Conservation (phyloP, 78 protist genomes). For the Dictyostelium purpureum region DNA sequence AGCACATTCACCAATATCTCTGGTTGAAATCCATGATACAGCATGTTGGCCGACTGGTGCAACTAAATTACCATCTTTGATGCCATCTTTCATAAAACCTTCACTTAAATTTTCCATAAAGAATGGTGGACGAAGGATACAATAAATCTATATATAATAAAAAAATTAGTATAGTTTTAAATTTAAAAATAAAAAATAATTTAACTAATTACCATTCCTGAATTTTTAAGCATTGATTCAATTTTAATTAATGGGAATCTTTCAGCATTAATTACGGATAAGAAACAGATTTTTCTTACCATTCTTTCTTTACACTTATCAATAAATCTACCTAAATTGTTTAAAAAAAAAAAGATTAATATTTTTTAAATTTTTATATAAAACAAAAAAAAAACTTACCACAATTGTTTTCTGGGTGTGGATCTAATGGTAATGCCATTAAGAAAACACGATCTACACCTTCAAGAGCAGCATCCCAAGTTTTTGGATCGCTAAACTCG, state of each 20-base stretch:
- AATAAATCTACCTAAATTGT: neutral
- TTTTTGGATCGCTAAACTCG: neutral
- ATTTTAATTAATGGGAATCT: neutral
- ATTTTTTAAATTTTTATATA: too few relatives aligned
- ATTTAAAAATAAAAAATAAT: neutral
- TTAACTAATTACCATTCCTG: too few relatives aligned
- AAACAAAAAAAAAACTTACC: too few relatives aligned
- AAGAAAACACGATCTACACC: neutral
- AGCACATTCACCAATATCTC: conserved; percentile 24
- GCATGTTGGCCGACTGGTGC: conserved; percentile 18
- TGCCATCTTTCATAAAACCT: conserved; percentile 13
- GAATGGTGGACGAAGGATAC: conserved; percentile 11
- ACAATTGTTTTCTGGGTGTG: neutral
- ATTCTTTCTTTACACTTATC: neutral
- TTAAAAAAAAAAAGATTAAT: too few relatives aligned
- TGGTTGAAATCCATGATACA: neutral
- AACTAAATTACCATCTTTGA: neutral
- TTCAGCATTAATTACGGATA: conserved; percentile 8
- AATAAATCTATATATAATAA: too few relatives aligned
- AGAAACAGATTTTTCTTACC: conserved; percentile 3
- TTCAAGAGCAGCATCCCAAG: conserved; percentile 9
- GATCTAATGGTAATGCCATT: conserved; percentile 22
- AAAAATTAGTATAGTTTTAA: too few relatives aligned
- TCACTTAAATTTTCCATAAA: neutral
- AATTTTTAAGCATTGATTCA: neutral